A percentile compares a stretch with the other conserved stretches of the same genome.
Evolutionary conservation across 2,329 filamentous ascomycete species (phyloP).

Genomic region (Tolypocladium tundrense): DNA sequence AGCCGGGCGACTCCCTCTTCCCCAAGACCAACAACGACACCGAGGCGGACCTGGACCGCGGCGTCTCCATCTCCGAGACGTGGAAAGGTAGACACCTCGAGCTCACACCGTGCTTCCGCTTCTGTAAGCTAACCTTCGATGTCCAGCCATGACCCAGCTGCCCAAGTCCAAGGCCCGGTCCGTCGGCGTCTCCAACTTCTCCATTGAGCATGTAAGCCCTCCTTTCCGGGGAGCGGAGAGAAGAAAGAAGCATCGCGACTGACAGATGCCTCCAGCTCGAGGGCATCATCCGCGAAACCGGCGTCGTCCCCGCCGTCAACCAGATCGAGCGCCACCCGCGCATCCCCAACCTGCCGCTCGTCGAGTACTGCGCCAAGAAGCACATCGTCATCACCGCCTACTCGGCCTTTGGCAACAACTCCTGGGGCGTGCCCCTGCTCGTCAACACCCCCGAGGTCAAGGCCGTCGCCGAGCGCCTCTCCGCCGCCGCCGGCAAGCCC

Average conservation of each 20-base stretch:
- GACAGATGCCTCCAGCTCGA: slow-evolving; percentile 30
- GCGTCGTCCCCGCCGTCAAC: slow-evolving; percentile 52
- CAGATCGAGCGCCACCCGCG: slow-evolving; percentile 61
- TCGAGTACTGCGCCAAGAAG: slow-evolving; percentile 51
- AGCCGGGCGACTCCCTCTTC: slow-evolving; percentile 30
- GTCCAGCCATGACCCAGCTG: slow-evolving; percentile 40
- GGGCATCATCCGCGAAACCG: slow-evolving; percentile 44
- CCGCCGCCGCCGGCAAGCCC: slow-evolving; percentile 21
- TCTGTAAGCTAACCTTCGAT: background rate
- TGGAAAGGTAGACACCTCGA: slow-evolving; percentile 26
- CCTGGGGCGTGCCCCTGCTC: slow-evolving; percentile 35
- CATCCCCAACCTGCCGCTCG: slow-evolving; percentile 43
- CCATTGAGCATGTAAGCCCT: slow-evolving; percentile 36
- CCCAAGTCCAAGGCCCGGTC: slow-evolving; percentile 52
- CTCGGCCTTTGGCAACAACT: slow-evolving; percentile 44
- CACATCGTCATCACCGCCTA: slow-evolving; percentile 58
- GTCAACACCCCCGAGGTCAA: slow-evolving; percentile 46
- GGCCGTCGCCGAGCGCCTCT: slow-evolving; percentile 40
- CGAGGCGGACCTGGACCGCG: slow-evolving; percentile 31
- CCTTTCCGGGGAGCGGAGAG: too few species aligned
- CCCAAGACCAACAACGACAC: slow-evolving; percentile 26
- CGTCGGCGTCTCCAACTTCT: slow-evolving; percentile 67
- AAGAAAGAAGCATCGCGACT: too few species aligned
- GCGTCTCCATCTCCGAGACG: slow-evolving; percentile 29
- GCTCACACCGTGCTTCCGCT: background rate